Base-by-base conservation (phyloP, 2,329 filamentous ascomycete species). In the Verticillium zaregamsianum region DNA sequence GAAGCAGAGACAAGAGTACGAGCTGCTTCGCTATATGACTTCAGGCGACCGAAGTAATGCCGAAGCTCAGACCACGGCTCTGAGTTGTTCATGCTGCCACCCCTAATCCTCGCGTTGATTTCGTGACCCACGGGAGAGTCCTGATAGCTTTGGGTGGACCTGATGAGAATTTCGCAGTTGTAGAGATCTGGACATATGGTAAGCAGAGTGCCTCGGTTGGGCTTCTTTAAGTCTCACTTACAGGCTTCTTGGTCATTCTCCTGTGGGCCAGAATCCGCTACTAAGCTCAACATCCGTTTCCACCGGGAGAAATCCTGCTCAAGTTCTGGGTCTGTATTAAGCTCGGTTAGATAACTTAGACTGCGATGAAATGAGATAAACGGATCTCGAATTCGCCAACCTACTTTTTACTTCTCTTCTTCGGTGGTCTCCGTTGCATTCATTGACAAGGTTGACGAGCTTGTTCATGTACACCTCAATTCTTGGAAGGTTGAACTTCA, bases 41-140 rank as follows among this genome's bases (percentile, higher is more conserved):
- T 58, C 0, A 74, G 66, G 0, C 73, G 69, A 1, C 66, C 67
- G 9, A 72, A 8, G 15, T 54, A 63, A 35, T 75, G 73, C 3
- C 69, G 66, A 1, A 74, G 57, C n/a, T 75, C 70, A 2, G 65
- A 66, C 73, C 73, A 73, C 45, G 67, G 68, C 9, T 59, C 40
- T 0, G 66, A 67, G 37, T 64, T 63, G 1, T 45, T 60, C 0
- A 68, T 61, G 9, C 1, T 70, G 23, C 57, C 57, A 5, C 40
- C 57, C 3, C 32, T 60, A 11, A 56, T 5, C 32, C 37, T 58
- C 12, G 57, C 54, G 28, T 37, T 39, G 1, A 64, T 61, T 3
- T 8, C 60, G 32, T 60, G 39, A 25, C 45, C 45, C 8, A 61
- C 32, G 31, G 55, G 2, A 25, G 59, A 60, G 59, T 23, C 55